These are phyloP conservation scores for Phyllosticta citriasiana DNA, from an alignment of 2,329 filamentous ascomycete genomes.

Conservation along the genomic window DNA sequence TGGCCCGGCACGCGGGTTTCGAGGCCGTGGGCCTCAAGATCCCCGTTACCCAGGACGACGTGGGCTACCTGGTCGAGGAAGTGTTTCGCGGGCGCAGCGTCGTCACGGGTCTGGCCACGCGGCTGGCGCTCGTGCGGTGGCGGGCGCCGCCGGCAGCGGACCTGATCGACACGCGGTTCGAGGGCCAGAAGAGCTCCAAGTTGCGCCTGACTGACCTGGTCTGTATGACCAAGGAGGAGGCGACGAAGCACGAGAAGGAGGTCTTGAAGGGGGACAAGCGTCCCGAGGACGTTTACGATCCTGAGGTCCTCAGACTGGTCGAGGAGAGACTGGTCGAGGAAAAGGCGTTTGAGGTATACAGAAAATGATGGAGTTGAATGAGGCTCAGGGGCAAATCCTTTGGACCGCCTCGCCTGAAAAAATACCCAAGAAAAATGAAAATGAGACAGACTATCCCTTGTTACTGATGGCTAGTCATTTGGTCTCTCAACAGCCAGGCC, in stretches of 20 bases:
- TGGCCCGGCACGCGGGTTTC: slow-evolving; percentile 47
- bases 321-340: slow-evolving; percentile 59
- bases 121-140: slow-evolving; percentile 77
- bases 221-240: slow-evolving; percentile 90
- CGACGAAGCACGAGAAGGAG: slow-evolving; percentile 65
- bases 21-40: slow-evolving; percentile 63
- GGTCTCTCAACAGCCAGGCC: neutral
- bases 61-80: slow-evolving; percentile 83
- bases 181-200: slow-evolving; percentile 69
- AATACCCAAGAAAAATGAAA: neutral
- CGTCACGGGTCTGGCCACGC: slow-evolving; percentile 70
- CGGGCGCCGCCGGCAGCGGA: slow-evolving; percentile 42
- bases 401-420: neutral
- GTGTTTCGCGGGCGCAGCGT: slow-evolving; percentile 75
- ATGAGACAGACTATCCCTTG: neutral
- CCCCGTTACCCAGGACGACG: slow-evolving; percentile 67
- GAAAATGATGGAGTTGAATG: slow-evolving; percentile 12
- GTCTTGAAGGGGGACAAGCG: slow-evolving; percentile 60
- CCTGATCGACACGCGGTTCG: slow-evolving; percentile 55
- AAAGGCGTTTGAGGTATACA: slow-evolving; percentile 41
- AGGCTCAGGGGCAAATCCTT: neutral
- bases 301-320: slow-evolving; percentile 56
- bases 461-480: neutral
- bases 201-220: slow-evolving; percentile 64
- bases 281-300: slow-evolving; percentile 65